Evolutionary conservation across 495 filamentous ascomycete species (phyloP).

Genomic region (Penicillium nucicola): DNA sequence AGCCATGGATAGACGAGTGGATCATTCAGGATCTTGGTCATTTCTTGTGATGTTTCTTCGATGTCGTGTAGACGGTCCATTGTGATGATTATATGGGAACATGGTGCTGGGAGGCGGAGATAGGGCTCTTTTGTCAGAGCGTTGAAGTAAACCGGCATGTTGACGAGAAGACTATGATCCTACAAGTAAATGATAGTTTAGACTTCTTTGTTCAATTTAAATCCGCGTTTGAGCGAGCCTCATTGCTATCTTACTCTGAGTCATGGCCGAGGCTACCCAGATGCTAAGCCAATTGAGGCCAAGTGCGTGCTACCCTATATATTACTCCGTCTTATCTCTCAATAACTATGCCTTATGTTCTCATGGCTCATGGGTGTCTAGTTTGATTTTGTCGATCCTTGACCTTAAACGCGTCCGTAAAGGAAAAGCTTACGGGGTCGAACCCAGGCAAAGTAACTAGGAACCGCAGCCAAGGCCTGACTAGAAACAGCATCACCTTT

Average conservation of each 20-base stretch:
- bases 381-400: no score
- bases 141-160: slow-evolving; percentile 16
- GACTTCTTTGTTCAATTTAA: no score
- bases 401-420: slow-evolving; percentile 6
- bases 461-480: neutral
- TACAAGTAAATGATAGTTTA: no score
- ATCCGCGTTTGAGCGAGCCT: no score
- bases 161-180: no score
- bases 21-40: slow-evolving; percentile 19
- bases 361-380: no score
- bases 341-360: no score
- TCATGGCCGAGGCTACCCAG: no score
- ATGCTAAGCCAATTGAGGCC: no score
- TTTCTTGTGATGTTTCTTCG: slow-evolving; percentile 1
- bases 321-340: no score
- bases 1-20: slow-evolving; percentile 14
- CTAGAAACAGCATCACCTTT: neutral
- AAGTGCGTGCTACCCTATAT: no score
- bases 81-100: slow-evolving; percentile 28
- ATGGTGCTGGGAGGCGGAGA: slow-evolving; percentile 22
- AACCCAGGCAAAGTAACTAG: slow-evolving; percentile 8
- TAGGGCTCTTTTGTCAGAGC: slow-evolving; percentile 19
- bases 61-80: slow-evolving; percentile 12
- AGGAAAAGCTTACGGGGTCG: slow-evolving; percentile 8
- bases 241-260: no score